Conservation (phyloP, 75 land plant species). For the Selaginella tamariscina region DNA sequence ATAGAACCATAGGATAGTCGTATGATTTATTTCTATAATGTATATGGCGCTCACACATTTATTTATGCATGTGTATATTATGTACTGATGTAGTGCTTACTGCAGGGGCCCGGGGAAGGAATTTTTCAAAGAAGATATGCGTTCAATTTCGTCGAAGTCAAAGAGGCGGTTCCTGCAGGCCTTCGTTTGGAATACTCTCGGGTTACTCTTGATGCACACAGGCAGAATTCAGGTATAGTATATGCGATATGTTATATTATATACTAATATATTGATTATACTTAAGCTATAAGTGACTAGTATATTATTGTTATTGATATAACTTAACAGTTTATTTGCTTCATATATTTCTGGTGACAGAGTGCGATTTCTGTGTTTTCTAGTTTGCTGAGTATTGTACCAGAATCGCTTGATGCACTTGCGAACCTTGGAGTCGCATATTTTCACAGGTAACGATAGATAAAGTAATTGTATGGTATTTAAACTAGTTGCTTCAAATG, state of each 20-base stretch:
- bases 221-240: slow-evolving; percentile 67
- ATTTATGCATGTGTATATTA: background rate
- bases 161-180: slow-evolving; percentile 48
- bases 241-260: no score
- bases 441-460: slow-evolving; percentile 63
- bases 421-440: slow-evolving; percentile 73
- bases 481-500: no score
- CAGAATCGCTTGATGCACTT: slow-evolving; percentile 64
- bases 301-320: background rate
- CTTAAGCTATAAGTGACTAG: background rate
- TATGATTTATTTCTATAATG: background rate
- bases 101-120: slow-evolving; percentile 39
- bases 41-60: background rate
- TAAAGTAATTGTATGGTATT: no score
- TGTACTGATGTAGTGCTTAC: slow-evolving; percentile 37
- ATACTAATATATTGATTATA: no score
- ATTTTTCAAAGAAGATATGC: slow-evolving; percentile 45
- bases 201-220: slow-evolving; percentile 53
- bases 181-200: slow-evolving; percentile 77
- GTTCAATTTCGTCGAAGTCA: slow-evolving; percentile 35
- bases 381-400: slow-evolving; percentile 35
- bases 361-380: slow-evolving; percentile 61
- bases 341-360: slow-evolving; percentile 26
- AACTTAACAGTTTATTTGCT: background rate
- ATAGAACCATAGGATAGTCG: background rate